Base-by-base conservation (phyloP, 2,329 filamentous ascomycete species). In the Hymenoscyphus scutula region DNA sequence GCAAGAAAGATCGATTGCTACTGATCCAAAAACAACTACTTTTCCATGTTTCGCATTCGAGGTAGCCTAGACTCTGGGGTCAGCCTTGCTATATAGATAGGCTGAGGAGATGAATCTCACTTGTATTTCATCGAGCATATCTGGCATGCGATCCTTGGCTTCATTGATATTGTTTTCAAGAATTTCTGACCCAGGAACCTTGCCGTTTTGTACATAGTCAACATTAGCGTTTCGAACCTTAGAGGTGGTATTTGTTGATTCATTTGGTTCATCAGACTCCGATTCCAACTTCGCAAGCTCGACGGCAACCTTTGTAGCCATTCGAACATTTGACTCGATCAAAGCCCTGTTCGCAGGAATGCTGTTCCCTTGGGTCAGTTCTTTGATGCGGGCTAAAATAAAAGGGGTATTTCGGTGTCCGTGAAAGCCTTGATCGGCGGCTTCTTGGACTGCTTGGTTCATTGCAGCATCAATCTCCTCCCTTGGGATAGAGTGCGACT, bases 1-100 rank as follows among this genome's bases (percentile, higher is more conserved):
- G 79, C 94, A 97, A 67, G 88, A 89, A 38, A 95, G 80, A 75
- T 98, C 94, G 65, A 97, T 82, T 17, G 94, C 94, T 32, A 98
- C 84, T 13, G 92, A 92, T n/a, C 93, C 94, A 58, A 92, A 91
- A 53, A 97, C 91, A 30, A 97, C 78, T n/a, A 97, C 82, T 67
- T 93, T 8, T 23, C 19, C 41, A 41, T 23, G 3, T 48, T 17
- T 17, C 3, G 5, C 10, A n/a, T 10, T 10, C 8, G 8, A 10
- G 19, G 10, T 48, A 23, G 19, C n/a, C 41, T 23, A 48, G 11
- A 10, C 4, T 1, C 19, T 48, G 1, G n/a, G 15, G 32, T 34
- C 32, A 34, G 32, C 32, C 11, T 34, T 34, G 32, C 32, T 13
- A 34, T 34, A 3, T 13, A 34, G 8, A 34, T 34, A 34, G 15